These are phyloP conservation scores for Corchorus olitorius DNA, from an alignment of 345 rosid species.

Conservation along the genomic window DNA sequence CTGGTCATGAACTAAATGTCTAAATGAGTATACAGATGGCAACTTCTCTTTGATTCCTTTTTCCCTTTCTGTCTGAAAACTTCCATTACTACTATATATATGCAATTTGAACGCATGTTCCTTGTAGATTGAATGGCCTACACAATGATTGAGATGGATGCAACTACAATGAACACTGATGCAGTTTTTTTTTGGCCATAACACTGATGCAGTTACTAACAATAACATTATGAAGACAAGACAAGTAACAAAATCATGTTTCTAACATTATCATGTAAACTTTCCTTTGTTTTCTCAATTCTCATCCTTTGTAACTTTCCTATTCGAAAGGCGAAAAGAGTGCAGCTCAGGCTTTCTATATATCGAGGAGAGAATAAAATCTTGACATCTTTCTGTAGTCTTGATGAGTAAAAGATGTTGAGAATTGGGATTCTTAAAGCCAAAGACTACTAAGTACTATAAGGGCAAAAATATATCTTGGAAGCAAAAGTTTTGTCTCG, in stretches of 20 bases:
- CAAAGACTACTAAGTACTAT: not conserved
- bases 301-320: not conserved
- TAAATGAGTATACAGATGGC: not conserved
- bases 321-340: not conserved
- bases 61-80: not conserved
- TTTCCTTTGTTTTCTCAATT: too few species aligned
- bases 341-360: not conserved
- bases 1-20: not conserved
- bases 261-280: not conserved
- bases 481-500: not conserved
- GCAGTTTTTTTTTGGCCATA: too few species aligned
- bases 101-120: not conserved
- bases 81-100: not conserved
- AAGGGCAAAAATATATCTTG: not conserved
- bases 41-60: not conserved
- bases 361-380: not conserved
- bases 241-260: slow-evolving; percentile 15
- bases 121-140: not conserved
- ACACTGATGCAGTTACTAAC: not conserved
- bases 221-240: not conserved
- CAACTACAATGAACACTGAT: not conserved
- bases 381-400: not conserved
- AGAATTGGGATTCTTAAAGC: not conserved
- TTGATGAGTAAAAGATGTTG: too few species aligned
- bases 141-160: not conserved